phyloP scores from a whole-genome alignment of 257 asterid species.

The Solanum raphanifolium region DNA sequence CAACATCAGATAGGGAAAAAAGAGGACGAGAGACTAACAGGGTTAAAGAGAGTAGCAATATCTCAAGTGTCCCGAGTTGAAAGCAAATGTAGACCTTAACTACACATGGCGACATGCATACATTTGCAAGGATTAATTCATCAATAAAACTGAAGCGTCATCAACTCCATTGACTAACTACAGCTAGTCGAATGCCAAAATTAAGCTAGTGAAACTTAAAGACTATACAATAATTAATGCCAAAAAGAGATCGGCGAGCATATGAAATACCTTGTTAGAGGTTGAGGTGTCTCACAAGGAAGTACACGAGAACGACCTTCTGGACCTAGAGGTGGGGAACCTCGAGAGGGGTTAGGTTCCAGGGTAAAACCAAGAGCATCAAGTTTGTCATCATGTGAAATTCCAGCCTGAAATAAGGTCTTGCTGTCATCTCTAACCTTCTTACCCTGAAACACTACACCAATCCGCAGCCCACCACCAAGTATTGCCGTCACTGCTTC shows the following conservation, averaged over 20 bases:
- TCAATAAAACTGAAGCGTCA: background rate
- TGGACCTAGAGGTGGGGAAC: slow-evolving; percentile 16
- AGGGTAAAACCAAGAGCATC: slow-evolving; percentile 71
- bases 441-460: slow-evolving; percentile 88
- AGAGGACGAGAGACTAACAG: background rate
- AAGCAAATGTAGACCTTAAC: background rate
- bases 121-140: background rate
- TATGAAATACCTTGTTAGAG: slow-evolving; percentile 35
- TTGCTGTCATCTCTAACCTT: slow-evolving; percentile 77
- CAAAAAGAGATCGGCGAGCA: background rate
- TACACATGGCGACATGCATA: background rate
- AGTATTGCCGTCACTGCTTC: slow-evolving; percentile 82
- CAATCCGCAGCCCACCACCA: slow-evolving; percentile 72
- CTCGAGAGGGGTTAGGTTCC: slow-evolving; percentile 54
- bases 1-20: background rate
- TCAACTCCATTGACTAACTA: background rate
- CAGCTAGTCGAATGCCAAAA: background rate
- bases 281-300: slow-evolving; percentile 27
- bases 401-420: slow-evolving; percentile 82
- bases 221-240: background rate
- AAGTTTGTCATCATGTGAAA: slow-evolving; percentile 52
- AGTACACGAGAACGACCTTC: slow-evolving; percentile 22
- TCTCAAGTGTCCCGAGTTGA: background rate
- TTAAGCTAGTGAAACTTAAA: background rate
- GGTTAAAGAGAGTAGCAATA: background rate